Conservation (phyloP, 139 green algal species). For the Chlorella sorokiniana region DNA sequence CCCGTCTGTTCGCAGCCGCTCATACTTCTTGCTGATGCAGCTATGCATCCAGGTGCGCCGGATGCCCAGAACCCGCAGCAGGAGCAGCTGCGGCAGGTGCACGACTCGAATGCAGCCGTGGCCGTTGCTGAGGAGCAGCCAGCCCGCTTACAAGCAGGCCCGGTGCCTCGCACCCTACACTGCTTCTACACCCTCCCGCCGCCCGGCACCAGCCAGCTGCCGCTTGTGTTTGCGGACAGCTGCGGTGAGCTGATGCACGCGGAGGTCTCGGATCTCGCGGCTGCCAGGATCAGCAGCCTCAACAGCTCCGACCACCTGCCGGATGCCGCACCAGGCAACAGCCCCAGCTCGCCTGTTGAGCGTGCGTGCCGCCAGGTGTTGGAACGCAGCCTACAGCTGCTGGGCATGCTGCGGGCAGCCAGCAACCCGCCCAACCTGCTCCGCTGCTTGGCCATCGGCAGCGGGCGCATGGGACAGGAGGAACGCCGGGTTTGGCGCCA, state of each 20-base stretch:
- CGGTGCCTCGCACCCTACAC: slow-evolving; percentile 5
- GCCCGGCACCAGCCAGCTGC: not conserved
- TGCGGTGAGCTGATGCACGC: slow-evolving; percentile 31
- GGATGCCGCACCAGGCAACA: not conserved
- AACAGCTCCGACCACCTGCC: not conserved
- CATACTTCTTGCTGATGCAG: not conserved
- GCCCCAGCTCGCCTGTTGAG: not conserved
- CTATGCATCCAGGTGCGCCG: not conserved
- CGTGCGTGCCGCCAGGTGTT: not conserved
- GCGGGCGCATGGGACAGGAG: not conserved
- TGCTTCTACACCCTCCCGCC: slow-evolving; percentile 25
- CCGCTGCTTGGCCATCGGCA: not conserved
- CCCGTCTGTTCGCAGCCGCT: slow-evolving; percentile 24
- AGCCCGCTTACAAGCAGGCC: not conserved
- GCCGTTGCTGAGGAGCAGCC: not conserved
- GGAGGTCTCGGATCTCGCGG: not conserved
- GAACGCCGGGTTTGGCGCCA: slow-evolving; percentile 11
- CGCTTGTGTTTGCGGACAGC: slow-evolving; percentile 16
- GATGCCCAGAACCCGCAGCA: not conserved
- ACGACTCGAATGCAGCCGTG: not conserved
- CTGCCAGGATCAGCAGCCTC: not conserved
- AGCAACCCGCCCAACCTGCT: not conserved
- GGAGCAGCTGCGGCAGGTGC: not conserved
- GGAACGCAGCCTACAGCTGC: slow-evolving; percentile 2
- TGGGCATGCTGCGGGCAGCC: slow-evolving; percentile 7